These are phyloP conservation scores for Carpinus viminea DNA, from an alignment of 306 rosid genomes.

Conservation along the genomic window DNA sequence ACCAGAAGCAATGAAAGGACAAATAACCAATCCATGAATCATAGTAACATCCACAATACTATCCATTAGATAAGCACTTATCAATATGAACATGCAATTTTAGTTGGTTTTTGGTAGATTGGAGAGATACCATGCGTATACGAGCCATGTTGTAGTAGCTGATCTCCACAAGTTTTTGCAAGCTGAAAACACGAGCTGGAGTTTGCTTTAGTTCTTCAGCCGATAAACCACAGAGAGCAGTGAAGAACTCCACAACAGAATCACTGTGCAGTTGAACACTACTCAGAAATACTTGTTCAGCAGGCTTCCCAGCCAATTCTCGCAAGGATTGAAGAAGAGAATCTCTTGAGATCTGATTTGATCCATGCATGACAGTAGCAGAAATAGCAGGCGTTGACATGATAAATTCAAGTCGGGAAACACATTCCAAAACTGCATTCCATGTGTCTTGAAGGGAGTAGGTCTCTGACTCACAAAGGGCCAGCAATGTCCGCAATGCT, in stretches of 20 bases:
- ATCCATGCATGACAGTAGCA: constrained; percentile 92
- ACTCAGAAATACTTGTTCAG: constrained; percentile 93
- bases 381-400: constrained; percentile 79
- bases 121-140: constrained; percentile 77
- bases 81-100: constrained; percentile 23
- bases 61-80: background rate
- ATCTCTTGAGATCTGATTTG: constrained; percentile 96
- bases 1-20: background rate
- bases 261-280: constrained; percentile 96
- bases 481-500: constrained; percentile 80
- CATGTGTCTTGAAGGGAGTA: constrained; percentile 95
- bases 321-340: constrained; percentile 87
- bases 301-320: constrained; percentile 94
- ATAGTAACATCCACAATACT: constrained; percentile 2
- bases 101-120: constrained; percentile 19
- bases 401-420: constrained; percentile 92
- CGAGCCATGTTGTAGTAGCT: constrained; percentile 99
- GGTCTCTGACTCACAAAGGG: constrained; percentile 74
- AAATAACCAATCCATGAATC: background rate
- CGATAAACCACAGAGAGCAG: constrained; percentile 96
- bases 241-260: constrained; percentile 92
- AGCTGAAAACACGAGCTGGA: constrained; percentile 98
- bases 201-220: constrained; percentile 95
- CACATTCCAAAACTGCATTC: constrained; percentile 99
- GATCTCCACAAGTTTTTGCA: constrained; percentile 98